Evolutionary conservation across 768 basidiomycete species (phyloP), one percentile per base, ranked within the genome.

Genomic region (Dacryopinax primogenitus): DNA sequence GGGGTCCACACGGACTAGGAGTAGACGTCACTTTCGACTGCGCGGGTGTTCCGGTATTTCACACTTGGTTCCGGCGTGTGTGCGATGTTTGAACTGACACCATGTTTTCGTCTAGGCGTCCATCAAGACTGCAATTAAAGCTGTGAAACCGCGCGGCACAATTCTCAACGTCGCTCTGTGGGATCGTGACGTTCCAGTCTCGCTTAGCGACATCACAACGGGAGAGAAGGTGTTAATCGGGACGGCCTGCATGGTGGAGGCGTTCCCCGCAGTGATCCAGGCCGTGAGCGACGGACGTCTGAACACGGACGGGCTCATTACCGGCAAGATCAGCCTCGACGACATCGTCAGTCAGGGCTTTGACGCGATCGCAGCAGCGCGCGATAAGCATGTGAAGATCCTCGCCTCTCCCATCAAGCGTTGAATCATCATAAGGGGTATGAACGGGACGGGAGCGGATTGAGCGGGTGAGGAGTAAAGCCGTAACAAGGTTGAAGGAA

Each of bases 1-100:
- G 72, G 0, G 79, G 72, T 15, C 13, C 51, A 23, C 67, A 65
- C 34, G 72, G 72, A 13, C 39, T 68, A 2, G 80, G 81, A 23
- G 78, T 78, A 12, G 78, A 80, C 65, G 72, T 80, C 51, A 78
- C 75, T 1, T 80, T 80, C 67, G 81, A 82, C 47, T 79, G 79
- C 18, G 78, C 80, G 1, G 80, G 81, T 0, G 67, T 75, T 2
- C 77, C 79, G 67, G 71, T 71, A 16, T 74, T 76, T 44, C 64
- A 30, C 51, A 21, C 51, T 15, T 58, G 15, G 26, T 6, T 58
- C 51, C 51, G 37, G 12, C 37, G 51, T 58, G 30, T 58, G 11
- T 58, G 51, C 51, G 51, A 58, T 30, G 32, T 58, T 13, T 58
- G 26, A 13, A 7, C 51, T 58, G 30, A 58, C 51, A 21, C 32